Evolutionary conservation across 306 rosid genomes (phyloP).

Genomic region (Crotalaria pallida): DNA sequence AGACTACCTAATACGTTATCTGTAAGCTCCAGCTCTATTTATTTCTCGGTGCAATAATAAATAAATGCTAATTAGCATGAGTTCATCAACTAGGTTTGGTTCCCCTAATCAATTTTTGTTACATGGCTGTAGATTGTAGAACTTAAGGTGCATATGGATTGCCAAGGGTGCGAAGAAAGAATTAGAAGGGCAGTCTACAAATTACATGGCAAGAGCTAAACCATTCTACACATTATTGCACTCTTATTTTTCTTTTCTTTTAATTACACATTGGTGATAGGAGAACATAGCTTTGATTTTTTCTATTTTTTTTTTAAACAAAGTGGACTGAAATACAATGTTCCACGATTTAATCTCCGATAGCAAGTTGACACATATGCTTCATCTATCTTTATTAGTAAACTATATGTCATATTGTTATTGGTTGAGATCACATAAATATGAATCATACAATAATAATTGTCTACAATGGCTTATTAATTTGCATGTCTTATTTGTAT

Average conservation of each 20-base stretch:
- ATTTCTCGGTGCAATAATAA: background rate
- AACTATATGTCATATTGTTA: too few species aligned
- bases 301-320: too few species aligned
- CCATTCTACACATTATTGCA: background rate
- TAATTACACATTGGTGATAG: too few species aligned
- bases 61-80: background rate
- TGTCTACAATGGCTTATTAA: too few species aligned
- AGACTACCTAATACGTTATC: constrained; percentile 45
- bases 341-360: too few species aligned
- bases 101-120: background rate
- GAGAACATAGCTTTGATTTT: too few species aligned
- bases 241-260: background rate
- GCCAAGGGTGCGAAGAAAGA: constrained; percentile 75
- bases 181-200: constrained; percentile 63
- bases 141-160: constrained; percentile 82
- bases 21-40: constrained; percentile 32
- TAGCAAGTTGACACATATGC: too few species aligned
- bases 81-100: background rate
- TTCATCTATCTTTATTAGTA: too few species aligned
- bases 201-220: constrained; percentile 42
- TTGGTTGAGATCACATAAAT: too few species aligned
- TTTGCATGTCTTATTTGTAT: too few species aligned
- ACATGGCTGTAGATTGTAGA: constrained; percentile 54
- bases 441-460: too few species aligned
- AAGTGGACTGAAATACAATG: too few species aligned